Base-by-base conservation (phyloP, 768 basidiomycete genomes). In the Suillus paluster region DNA sequence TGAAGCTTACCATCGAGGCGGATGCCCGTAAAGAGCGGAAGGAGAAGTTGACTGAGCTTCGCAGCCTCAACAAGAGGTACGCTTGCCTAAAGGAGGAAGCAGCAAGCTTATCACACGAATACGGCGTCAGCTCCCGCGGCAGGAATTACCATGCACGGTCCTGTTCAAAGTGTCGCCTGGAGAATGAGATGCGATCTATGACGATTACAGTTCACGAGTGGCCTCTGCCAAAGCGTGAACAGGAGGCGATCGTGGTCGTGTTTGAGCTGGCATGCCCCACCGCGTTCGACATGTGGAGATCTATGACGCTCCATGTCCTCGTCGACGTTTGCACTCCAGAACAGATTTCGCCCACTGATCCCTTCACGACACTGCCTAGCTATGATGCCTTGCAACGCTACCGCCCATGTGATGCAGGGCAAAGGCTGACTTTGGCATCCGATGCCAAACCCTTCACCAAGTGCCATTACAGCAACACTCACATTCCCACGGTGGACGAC, bases 181-280 rank as follows among this genome's bases (percentile, higher is more conserved):
- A 73, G 30, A 59, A 48, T 19, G 15, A 67, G 54, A 68, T 71
- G 0, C 23, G 36, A 0, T 21, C 0, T 0, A 64, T 83, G 69
- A 5, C 33, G 0, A 82, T 84, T 34, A 1, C 33, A 1, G 64
- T 80, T 9, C 72, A 81, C 42, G 84, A 84, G 57, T 82, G 81
- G 82, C 84, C 83, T 0, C 66, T 85, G 45, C 81, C 83, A 0
- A 33, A 61, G 3, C 45, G 68, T 17, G 27, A 15, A 7, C 27
- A 67, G 6, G 27, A 59, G 11, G 73, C 73, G 0, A 67, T 76
- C 59, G 66, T 67, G 0, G 71, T 77, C 19, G 67, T 83, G 1
- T 84, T 84, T 57, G 82, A 84, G 63, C 64, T 83, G 3, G 61
- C 67, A 15, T 75, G 75, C 57, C 84, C 84, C 5, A 36, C 69